Base-by-base conservation (phyloP, 2,329 filamentous ascomycete genomes). In the Malbranchea cinnamomea region DNA sequence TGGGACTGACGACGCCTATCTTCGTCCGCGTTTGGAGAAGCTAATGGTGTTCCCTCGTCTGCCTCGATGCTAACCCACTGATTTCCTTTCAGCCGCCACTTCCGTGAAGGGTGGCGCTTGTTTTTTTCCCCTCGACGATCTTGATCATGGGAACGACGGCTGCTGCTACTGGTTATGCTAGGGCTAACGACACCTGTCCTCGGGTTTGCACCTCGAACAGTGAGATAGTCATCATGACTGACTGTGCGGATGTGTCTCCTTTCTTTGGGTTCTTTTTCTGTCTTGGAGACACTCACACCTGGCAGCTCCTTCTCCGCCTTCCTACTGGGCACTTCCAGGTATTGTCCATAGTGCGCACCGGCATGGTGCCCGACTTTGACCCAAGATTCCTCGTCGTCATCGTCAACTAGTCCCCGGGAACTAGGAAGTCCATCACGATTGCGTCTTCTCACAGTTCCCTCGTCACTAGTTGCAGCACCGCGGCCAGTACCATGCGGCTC, bases 101-200 rank as follows among this genome's bases (percentile, higher is more conserved):
- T 54, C 21, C 40, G 39, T 31, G 24, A 20, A 26, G 20, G n/a
- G 16, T 11, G n/a, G n/a, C n/a, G n/a, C n/a, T n/a, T n/a, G n/a
- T n/a, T n/a, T n/a, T n/a, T n/a, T n/a, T n/a, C n/a, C n/a, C n/a
- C n/a, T n/a, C n/a, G n/a, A n/a, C n/a, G n/a, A 24, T 19, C 18
- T n/a, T 40, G 37, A 11, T 36, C 37, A 6, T 36, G 37, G 11
- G 40, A 28, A 16, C 34, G 44, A 17, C 37, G 34, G 14, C 37
- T 44, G 23, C 19, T 43, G 23, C 31, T 37, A 26, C 45, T 49
- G 28, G 45, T 34, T 19, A 45, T 32, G 24, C 37, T 49, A 6
- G 57, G 53, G 19, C 48, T 56, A 4, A 56, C 41, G 5, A 59
- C 47, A 4, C 52, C 50, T 2, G 54, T 53, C 16, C 49, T 46